Evolutionary conservation across 306 rosid genomes (phyloP).

Genomic region (Pterocarpus santalinus): DNA sequence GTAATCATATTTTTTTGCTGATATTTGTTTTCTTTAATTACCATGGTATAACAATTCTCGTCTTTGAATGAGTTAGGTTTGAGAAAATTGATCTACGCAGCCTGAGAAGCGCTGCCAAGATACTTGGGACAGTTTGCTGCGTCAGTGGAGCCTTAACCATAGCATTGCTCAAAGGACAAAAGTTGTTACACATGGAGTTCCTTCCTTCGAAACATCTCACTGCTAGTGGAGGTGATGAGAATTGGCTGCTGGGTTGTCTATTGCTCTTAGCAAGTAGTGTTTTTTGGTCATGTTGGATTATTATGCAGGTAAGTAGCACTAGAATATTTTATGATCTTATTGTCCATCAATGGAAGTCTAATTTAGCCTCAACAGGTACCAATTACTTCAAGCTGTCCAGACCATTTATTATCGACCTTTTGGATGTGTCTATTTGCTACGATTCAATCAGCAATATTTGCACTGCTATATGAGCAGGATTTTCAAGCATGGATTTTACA

Average conservation of each 20-base stretch:
- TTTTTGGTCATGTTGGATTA: constrained; percentile 69
- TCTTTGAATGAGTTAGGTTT: constrained; percentile 48
- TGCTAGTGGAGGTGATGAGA: constrained; percentile 42
- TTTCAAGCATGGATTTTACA: constrained; percentile 57
- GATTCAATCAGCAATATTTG: constrained; percentile 54
- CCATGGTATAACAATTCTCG: constrained; percentile 6
- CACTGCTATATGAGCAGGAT: constrained; percentile 55
- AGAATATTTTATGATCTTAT: background rate
- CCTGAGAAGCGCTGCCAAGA: constrained; percentile 64
- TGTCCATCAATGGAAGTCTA: constrained; percentile 7
- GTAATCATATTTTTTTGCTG: background rate
- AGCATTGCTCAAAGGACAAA: constrained; percentile 75
- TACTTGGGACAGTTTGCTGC: constrained; percentile 68
- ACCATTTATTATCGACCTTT: constrained; percentile 63
- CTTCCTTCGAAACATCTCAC: constrained; percentile 47
- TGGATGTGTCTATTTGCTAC: constrained; percentile 74
- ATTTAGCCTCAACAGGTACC: constrained; percentile 61
- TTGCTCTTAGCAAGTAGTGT: constrained; percentile 59
- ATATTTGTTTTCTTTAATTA: background rate
- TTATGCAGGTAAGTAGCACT: constrained; percentile 63
- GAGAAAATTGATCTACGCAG: constrained; percentile 64
- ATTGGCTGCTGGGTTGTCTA: constrained; percentile 61
- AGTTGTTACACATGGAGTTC: constrained; percentile 55
- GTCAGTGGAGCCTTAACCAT: constrained; percentile 76
- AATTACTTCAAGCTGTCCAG: constrained; percentile 66